Base-by-base conservation (phyloP, 805 yeast genomes). In the Wickerhamiella australiensis region DNA sequence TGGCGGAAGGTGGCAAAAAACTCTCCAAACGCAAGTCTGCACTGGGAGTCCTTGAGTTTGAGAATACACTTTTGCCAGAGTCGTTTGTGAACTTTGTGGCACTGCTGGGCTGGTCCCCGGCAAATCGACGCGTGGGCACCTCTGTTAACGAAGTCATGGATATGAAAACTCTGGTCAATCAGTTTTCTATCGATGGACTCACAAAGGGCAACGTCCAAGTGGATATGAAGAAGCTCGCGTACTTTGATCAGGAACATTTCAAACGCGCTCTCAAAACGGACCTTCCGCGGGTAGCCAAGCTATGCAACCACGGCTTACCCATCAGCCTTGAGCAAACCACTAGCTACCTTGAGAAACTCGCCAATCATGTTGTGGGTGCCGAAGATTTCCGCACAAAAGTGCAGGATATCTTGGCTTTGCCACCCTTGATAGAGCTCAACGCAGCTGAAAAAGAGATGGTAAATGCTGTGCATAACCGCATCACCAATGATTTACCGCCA, bases 171-270 rank as follows among this genome's bases (percentile, higher is more conserved):
- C 64, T 88, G 49, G 75, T 71, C 11, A 53, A 69, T 23, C 52
- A 63, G 21, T 92, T 92, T 61, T 70, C 78, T 13, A 61, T 87
- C 35, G 79, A 79, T 50, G 79, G 83, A 21, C 71, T 92, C 56
- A 90, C 97, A 11, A 86, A 78, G 59, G 97, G 98, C 1, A 88
- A 88, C 65, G 94, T 95, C 13, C 90, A 87, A 61, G 96, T 92
- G 6, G 87, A 84, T 55, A 79, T 78, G 52, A 72, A 74, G 49
- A 90, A 92, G 63, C 71, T 92, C 49, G 69, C 71, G 56, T 84
- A 68, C 61, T 84, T 92, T 67, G 88, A 92, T 65, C 85, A 83
- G 58, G 74, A 72, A 52, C 85, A 83, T 60, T 65, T 87, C 36
- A 64, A 65, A 4, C 54, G 62, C 36, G 68, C 70, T 47, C 59